These are phyloP conservation scores for Coelastrella sp. DNA, from an alignment of 139 green algal genomes.

Conservation along the genomic window DNA sequence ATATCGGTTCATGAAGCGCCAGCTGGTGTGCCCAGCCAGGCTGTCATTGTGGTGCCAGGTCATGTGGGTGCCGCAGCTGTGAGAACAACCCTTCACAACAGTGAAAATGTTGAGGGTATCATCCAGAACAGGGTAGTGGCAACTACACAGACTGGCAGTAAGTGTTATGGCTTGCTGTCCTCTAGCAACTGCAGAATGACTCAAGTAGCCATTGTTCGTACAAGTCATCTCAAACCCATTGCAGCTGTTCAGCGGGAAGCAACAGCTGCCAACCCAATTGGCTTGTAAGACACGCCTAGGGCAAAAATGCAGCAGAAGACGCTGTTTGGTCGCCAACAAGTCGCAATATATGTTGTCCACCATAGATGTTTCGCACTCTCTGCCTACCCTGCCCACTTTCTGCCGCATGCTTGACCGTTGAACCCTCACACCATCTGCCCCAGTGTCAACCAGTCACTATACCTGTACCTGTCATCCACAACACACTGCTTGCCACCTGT, in stretches of 20 bases:
- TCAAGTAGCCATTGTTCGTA: neutral
- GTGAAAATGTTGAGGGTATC: neutral
- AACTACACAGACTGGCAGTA: conserved; percentile 11
- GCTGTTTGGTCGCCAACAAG: no score
- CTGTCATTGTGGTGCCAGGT: neutral
- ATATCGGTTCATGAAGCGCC: neutral
- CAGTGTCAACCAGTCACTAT: neutral
- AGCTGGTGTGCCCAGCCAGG: neutral
- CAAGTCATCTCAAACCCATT: neutral
- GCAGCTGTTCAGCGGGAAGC: neutral
- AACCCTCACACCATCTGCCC: neutral
- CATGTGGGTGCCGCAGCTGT: neutral
- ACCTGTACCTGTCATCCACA: no score
- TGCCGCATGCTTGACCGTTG: no score
- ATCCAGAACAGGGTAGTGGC: conserved; percentile 30
- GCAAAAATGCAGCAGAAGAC: no score
- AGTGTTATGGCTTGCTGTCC: neutral
- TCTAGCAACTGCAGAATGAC: neutral
- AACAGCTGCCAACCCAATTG: no score
- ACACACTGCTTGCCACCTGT: neutral
- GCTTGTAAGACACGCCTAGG: no score
- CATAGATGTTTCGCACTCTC: no score
- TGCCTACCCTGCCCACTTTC: no score
- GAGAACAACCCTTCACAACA: neutral
- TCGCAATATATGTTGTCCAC: no score